A percentile compares a stretch with the other conserved stretches of the same genome.
phyloP scores from a whole-genome alignment of 2,329 filamentous ascomycete genomes.

The Penicillium sp. region DNA sequence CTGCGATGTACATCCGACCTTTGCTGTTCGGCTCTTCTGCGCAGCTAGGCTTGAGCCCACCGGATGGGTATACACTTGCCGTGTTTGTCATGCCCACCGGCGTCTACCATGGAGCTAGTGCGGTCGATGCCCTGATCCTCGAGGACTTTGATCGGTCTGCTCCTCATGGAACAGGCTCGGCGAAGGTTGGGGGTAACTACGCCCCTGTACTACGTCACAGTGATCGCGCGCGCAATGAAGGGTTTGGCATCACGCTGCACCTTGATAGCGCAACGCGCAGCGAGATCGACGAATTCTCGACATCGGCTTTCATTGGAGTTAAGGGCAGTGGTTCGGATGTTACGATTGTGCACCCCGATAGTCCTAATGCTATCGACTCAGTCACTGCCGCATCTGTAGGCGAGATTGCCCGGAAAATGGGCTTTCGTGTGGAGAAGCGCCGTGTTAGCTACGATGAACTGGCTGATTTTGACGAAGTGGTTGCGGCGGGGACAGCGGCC shows the following conservation, averaged over 20 bases:
- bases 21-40: slow-evolving; percentile 84
- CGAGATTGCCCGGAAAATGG: slow-evolving; percentile 72
- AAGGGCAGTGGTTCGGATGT: slow-evolving; percentile 59
- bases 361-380: slow-evolving; percentile 81
- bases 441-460: slow-evolving; percentile 64
- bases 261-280: slow-evolving; percentile 80
- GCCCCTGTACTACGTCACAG: slow-evolving; percentile 87
- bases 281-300: slow-evolving; percentile 95
- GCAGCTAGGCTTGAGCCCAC: slow-evolving; percentile 81
- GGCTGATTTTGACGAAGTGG: slow-evolving; percentile 69
- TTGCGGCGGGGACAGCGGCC: slow-evolving; percentile 90
- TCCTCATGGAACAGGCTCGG: slow-evolving; percentile 84
- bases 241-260: slow-evolving; percentile 93
- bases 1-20: slow-evolving; percentile 89
- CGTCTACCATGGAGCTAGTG: slow-evolving; percentile 87
- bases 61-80: slow-evolving; percentile 88
- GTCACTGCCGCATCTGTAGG: slow-evolving; percentile 80
- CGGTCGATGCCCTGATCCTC: slow-evolving; percentile 83
- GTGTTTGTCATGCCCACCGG: slow-evolving; percentile 91
- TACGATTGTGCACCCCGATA: slow-evolving; percentile 84
- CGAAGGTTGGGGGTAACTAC: slow-evolving; percentile 97
- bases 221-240: slow-evolving; percentile 73
- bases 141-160: slow-evolving; percentile 93
- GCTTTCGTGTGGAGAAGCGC: slow-evolving; percentile 80
- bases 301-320: slow-evolving; percentile 87